Percentiles rank a stretch among this genome's conserved stretches.
These are phyloP conservation scores for Nothophoma quercina DNA, from an alignment of 2,329 filamentous ascomycete species.

Conservation along the genomic window DNA sequence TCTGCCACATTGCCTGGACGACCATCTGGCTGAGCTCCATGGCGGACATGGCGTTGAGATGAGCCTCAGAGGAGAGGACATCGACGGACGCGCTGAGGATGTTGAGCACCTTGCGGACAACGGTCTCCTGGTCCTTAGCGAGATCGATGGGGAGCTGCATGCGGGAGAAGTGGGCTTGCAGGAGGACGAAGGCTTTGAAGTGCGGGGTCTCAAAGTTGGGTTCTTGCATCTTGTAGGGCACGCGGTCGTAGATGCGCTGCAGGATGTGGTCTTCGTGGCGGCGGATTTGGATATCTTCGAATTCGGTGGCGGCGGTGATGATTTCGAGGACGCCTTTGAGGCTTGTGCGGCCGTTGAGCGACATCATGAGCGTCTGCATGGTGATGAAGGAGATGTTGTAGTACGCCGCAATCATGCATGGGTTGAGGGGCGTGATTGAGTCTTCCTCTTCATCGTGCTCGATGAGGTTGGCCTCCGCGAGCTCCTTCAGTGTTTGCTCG, in stretches of 20 bases:
- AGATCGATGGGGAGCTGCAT: slow-evolving; percentile 97
- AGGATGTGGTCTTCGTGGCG: slow-evolving; percentile 89
- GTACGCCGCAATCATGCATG: slow-evolving; percentile 97
- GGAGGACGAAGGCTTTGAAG: slow-evolving; percentile 96
- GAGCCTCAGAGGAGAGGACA: slow-evolving; percentile 92
- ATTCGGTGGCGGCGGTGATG: slow-evolving; percentile 94
- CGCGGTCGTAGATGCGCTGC: slow-evolving; percentile 89
- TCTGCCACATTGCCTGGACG: slow-evolving; percentile 98
- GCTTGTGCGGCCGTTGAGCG: slow-evolving; percentile 86
- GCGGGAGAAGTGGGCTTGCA: slow-evolving; percentile 96
- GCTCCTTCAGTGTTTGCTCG: slow-evolving; percentile 88
- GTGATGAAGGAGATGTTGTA: slow-evolving; percentile 99
- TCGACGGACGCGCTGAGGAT: slow-evolving; percentile 92
- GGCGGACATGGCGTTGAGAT: slow-evolving; percentile 95
- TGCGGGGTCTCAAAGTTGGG: slow-evolving; percentile 90
- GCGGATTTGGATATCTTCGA: slow-evolving; percentile 92
- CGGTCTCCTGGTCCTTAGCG: slow-evolving; percentile 91
- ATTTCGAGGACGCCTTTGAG: slow-evolving; percentile 98
- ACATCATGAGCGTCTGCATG: slow-evolving; percentile 98
- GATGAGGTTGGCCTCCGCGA: slow-evolving; percentile 92
- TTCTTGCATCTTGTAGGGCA: slow-evolving; percentile 94
- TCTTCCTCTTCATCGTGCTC: slow-evolving; percentile 92
- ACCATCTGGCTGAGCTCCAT: slow-evolving; percentile 99
- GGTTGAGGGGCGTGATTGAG: slow-evolving; percentile 85
- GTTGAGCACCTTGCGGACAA: slow-evolving; percentile 83